Percentiles rank a stretch among this genome's conserved stretches.
Conservation (phyloP, 345 rosid genomes). For the Diplotaxis tenuifolia region DNA sequence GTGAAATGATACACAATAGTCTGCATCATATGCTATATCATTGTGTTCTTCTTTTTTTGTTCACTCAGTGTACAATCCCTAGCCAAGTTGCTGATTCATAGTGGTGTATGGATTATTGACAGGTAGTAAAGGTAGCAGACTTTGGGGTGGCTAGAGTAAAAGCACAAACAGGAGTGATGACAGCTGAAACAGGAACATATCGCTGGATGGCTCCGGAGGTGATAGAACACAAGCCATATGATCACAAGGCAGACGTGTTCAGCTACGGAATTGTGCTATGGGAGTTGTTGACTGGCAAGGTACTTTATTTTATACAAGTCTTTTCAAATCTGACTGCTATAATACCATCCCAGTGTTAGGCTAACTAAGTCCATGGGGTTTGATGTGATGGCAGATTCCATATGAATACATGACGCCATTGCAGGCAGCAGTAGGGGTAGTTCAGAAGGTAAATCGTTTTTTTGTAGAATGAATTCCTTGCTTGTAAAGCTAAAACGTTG, state of each 20-base stretch:
- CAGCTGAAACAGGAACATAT: slow-evolving; percentile 99
- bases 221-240: slow-evolving; percentile 94
- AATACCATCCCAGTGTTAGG: not conserved
- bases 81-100: not conserved
- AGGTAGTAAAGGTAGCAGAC: slow-evolving; percentile 98
- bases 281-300: slow-evolving; percentile 97
- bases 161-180: slow-evolving; percentile 96
- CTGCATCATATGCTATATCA: slow-evolving; percentile 12
- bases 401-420: slow-evolving; percentile 89
- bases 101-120: slow-evolving; percentile 12
- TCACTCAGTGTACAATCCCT: not conserved
- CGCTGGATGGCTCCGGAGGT: slow-evolving; percentile 99
- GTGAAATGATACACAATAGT: not conserved
- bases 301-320: not conserved
- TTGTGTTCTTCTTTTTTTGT: not conserved
- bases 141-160: slow-evolving; percentile 97
- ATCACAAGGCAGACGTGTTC: slow-evolving; percentile 95
- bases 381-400: slow-evolving; percentile 68
- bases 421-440: slow-evolving; percentile 98
- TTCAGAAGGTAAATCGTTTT: slow-evolving; percentile 68
- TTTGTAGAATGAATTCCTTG: not conserved
- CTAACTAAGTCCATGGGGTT: not conserved
- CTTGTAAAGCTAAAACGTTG: not conserved
- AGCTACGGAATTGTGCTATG: slow-evolving; percentile 90
- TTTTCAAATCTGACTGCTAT: not conserved